Evolutionary conservation across 306 rosid genomes (phyloP).

Genomic region (Benincasa hispida): DNA sequence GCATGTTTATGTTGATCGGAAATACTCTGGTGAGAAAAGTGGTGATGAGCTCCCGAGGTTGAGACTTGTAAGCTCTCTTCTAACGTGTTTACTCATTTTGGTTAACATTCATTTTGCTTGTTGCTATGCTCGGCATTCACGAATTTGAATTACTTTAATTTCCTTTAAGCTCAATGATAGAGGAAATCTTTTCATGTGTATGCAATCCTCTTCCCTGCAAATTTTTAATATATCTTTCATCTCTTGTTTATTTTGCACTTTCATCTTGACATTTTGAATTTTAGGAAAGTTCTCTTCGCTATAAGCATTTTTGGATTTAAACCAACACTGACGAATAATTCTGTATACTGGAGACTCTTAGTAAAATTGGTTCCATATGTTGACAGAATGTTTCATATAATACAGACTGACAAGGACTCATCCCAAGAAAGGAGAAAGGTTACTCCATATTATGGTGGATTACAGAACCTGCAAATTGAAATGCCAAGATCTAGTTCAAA

Average conservation of each 20-base stretch:
- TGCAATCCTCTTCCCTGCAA: neutral
- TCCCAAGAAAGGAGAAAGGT: constrained; percentile 24
- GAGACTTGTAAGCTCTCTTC: constrained; percentile 40
- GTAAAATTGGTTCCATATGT: neutral
- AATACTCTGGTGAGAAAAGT: constrained; percentile 48
- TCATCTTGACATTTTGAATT: constrained; percentile 1
- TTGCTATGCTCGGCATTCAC: neutral
- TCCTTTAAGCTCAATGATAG: neutral
- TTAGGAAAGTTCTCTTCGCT: neutral
- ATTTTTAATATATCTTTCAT: neutral
- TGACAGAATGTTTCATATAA: constrained; percentile 6
- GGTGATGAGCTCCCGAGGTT: constrained; percentile 26
- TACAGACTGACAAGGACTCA: constrained; percentile 43
- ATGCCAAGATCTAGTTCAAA: constrained; percentile 28
- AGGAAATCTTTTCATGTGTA: neutral
- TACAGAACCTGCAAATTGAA: constrained; percentile 17
- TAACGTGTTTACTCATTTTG: neutral
- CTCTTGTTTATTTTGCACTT: neutral
- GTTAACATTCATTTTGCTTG: neutral
- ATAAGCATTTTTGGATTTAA: neutral
- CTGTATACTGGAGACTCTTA: neutral
- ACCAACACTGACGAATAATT: neutral
- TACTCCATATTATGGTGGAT: constrained; percentile 20
- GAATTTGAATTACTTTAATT: neutral
- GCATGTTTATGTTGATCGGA: constrained; percentile 55